Percentiles rank a stretch among this genome's conserved stretches.
These are phyloP conservation scores for Pseudogymnoascus pannorum DNA, from an alignment of 2,329 filamentous ascomycete genomes.

Conservation along the genomic window DNA sequence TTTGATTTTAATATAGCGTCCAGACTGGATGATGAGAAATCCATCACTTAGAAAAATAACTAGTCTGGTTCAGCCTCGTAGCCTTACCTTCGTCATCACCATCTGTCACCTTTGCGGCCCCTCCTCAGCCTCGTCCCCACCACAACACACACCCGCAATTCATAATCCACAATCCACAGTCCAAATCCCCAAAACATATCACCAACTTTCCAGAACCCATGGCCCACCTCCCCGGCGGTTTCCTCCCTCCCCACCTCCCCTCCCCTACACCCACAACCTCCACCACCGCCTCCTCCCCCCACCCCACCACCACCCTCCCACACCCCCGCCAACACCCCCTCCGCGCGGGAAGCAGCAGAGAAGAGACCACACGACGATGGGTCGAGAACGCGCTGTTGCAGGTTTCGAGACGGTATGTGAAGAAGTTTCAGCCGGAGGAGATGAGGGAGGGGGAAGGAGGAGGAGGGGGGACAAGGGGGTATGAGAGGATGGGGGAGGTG, in stretches of 20 bases:
- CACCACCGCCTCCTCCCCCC: constrained; percentile 32
- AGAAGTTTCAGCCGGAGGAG: constrained; percentile 47
- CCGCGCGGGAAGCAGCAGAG: constrained; percentile 50
- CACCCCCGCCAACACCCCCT: constrained; percentile 48
- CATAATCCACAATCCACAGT: background rate
- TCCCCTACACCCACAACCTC: constrained; percentile 48
- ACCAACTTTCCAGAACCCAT: background rate
- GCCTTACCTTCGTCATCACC: background rate
- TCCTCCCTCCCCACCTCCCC: constrained; percentile 39
- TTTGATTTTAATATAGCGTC: background rate
- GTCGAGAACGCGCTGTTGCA: constrained; percentile 46
- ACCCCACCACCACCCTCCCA: constrained; percentile 37
- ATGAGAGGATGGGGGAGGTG: constrained; percentile 59
- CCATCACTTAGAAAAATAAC: background rate
- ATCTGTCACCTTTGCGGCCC: background rate
- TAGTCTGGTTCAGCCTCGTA: background rate
- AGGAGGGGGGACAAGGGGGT: constrained; percentile 36
- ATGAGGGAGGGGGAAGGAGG: constrained; percentile 28
- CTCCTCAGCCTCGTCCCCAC: background rate
- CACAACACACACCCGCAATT: no score
- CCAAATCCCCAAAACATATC: background rate
- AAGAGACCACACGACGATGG: constrained; percentile 52
- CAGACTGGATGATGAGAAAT: background rate
- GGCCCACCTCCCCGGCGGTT: constrained; percentile 40
- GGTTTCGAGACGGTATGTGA: constrained; percentile 51